A percentile compares a stretch with the other conserved stretches of the same genome.
phyloP scores from a whole-genome alignment of 2,329 filamentous ascomycete species.

The Tolypocladium capitatum region DNA sequence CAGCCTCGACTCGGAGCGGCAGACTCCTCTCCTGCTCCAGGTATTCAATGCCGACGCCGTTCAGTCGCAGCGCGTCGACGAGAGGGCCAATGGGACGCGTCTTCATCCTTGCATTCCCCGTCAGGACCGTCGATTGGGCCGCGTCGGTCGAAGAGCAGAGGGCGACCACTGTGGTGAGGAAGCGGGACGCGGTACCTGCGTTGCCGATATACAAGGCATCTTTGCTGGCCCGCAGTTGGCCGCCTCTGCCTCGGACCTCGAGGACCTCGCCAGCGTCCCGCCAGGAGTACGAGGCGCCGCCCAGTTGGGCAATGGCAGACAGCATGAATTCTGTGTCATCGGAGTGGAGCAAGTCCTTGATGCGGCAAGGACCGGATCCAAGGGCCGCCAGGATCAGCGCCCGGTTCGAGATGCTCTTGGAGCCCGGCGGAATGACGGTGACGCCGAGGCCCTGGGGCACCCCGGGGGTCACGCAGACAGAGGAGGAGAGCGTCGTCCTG shows the following conservation, averaged over 20 bases:
- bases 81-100: slow-evolving; percentile 84
- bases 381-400: slow-evolving; percentile 89
- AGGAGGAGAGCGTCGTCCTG: slow-evolving; percentile 67
- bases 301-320: slow-evolving; percentile 71
- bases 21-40: slow-evolving; percentile 72
- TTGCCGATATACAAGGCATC: slow-evolving; percentile 86
- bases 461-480: slow-evolving; percentile 60
- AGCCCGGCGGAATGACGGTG: slow-evolving; percentile 78
- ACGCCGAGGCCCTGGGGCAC: slow-evolving; percentile 53
- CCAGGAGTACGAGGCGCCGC: slow-evolving; percentile 83
- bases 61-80: slow-evolving; percentile 75
- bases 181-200: slow-evolving; percentile 88
- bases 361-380: slow-evolving; percentile 69
- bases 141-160: slow-evolving; percentile 57
- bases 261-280: slow-evolving; percentile 88
- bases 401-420: slow-evolving; percentile 95
- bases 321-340: slow-evolving; percentile 98
- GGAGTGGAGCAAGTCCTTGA: slow-evolving; percentile 87
- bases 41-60: slow-evolving; percentile 80
- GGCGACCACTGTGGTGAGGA: slow-evolving; percentile 82
- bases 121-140: slow-evolving; percentile 59
- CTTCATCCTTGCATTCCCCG: slow-evolving; percentile 94
- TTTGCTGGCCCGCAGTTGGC: slow-evolving; percentile 61
- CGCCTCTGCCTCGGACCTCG: slow-evolving; percentile 83
- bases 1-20: slow-evolving; percentile 70